Conservation (phyloP, 805 yeast genomes). For the Candida succiphila region DNA sequence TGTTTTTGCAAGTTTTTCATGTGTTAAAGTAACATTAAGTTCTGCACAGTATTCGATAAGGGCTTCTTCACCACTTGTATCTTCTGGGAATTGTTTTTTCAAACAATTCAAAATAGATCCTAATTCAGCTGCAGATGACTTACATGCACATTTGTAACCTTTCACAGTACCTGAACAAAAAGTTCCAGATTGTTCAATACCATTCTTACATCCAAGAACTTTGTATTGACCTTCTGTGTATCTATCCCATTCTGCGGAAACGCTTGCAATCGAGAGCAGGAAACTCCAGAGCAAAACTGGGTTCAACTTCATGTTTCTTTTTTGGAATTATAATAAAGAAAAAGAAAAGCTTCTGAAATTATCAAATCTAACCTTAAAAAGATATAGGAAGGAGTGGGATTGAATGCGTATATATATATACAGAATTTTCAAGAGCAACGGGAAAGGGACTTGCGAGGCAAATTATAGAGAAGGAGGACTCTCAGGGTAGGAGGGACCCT, state of each 20-base stretch:
- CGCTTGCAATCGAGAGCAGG: too few relatives aligned
- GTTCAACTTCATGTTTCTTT: too few relatives aligned
- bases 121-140: conserved; percentile 13
- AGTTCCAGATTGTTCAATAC: conserved; percentile 10
- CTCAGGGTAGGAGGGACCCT: too few relatives aligned
- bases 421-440: too few relatives aligned
- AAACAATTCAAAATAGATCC: conserved; percentile 20
- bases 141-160: conserved; percentile 16
- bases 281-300: too few relatives aligned
- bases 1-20: conserved; percentile 22
- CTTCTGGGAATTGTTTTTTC: conserved; percentile 4
- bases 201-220: conserved; percentile 12
- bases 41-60: conserved; percentile 12
- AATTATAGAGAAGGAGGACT: too few relatives aligned
- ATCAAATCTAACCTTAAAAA: too few relatives aligned
- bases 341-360: too few relatives aligned
- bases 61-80: conserved; percentile 10
- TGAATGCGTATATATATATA: too few relatives aligned
- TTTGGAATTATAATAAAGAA: too few relatives aligned
- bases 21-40: conserved; percentile 18
- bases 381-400: too few relatives aligned
- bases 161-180: conserved; percentile 8
- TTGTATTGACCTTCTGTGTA: conserved; percentile 9
- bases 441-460: too few relatives aligned
- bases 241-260: conserved; percentile 6